Base-by-base conservation (phyloP, 2,329 filamentous ascomycete genomes). In the Rasamsonia emersonii region DNA sequence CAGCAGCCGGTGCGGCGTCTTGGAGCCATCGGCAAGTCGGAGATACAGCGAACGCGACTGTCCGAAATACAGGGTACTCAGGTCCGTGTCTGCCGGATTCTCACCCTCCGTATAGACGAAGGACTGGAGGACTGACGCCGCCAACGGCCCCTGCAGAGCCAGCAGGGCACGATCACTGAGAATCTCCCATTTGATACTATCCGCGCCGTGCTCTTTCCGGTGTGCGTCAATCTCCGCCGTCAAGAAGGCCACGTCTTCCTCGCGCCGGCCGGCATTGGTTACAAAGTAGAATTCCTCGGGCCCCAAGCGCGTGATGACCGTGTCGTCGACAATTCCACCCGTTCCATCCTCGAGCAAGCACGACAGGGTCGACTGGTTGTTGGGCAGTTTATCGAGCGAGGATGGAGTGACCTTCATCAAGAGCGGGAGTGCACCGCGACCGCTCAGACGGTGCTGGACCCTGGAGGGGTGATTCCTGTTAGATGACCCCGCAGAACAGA, bases 291-390 rank as follows among this genome's bases (percentile, higher is more conserved):
- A 96, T 33, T 73, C 62, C 37, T 86, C 75, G 34, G 73, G 69
- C 16, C 68, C 72, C n/a, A 93, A 70, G 39, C 82, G 75, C 4
- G 88, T 93, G 50, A 98, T 79, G 47, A 98, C 80, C 4, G 83
- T 86, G 62, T 98, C 91, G 55, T 98, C 91, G 29, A 94, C 79
- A 46, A 98, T 96, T 30, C 91, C 91, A 24, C 91, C 91, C 0
- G 79, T 88, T 9, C 66, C 68, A 4, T 80, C 77, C 61, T 84
- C 82, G 24, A 98, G 68, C 18, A 98, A 71, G 3, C 80, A 78
- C n/a, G 84, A 93, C 23, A 98, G 72, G 9, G 82, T 88, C 46
- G 83, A 86, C 50, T 76, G 72, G 64, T 86, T 77, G 24, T 66
- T 55, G 17, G 65, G 64, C 39, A 94, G 71, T 19, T 68, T 65